These are phyloP conservation scores for Fusarium virguliforme DNA, from an alignment of 2,329 filamentous ascomycete species.

Conservation along the genomic window DNA sequence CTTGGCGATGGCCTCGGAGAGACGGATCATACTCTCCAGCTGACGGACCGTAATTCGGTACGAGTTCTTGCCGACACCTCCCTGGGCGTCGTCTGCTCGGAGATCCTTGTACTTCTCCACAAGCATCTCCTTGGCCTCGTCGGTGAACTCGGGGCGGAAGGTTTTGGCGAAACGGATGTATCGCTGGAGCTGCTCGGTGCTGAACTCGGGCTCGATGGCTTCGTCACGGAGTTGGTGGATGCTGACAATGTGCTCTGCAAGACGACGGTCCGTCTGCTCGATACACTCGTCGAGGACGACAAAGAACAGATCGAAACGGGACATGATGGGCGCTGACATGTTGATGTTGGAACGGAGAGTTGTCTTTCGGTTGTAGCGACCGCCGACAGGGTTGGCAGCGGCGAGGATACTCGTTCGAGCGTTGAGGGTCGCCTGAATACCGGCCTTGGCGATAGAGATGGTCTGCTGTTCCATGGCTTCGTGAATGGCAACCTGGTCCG, in stretches of 20 bases:
- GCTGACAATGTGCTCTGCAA: slow-evolving; percentile 94
- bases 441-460: slow-evolving; percentile 98
- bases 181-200: slow-evolving; percentile 94
- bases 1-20: slow-evolving; percentile 98
- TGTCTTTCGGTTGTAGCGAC: slow-evolving; percentile 96
- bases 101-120: slow-evolving; percentile 97
- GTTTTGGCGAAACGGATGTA: slow-evolving; percentile 98
- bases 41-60: slow-evolving; percentile 98
- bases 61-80: slow-evolving; percentile 92
- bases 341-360: slow-evolving; percentile 96
- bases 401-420: slow-evolving; percentile 95
- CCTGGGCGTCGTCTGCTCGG: slow-evolving; percentile 92
- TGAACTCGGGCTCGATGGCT: slow-evolving; percentile 92
- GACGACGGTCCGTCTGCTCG: slow-evolving; percentile 88
- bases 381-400: slow-evolving; percentile 95
- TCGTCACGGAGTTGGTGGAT: slow-evolving; percentile 95
- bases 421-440: slow-evolving; percentile 97
- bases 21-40: slow-evolving; percentile 93
- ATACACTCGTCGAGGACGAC: slow-evolving; percentile 98
- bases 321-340: slow-evolving; percentile 99
- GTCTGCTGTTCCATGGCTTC: slow-evolving; percentile 99
- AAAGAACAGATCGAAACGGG: slow-evolving; percentile 98
- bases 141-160: slow-evolving; percentile 92
- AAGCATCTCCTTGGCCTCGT: slow-evolving; percentile 86
- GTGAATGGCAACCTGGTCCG: slow-evolving; percentile 97